Percentiles rank a stretch among this genome's conserved stretches.
phyloP scores from a whole-genome alignment of 306 rosid species.

The Amphicarpaea edgeworthii region DNA sequence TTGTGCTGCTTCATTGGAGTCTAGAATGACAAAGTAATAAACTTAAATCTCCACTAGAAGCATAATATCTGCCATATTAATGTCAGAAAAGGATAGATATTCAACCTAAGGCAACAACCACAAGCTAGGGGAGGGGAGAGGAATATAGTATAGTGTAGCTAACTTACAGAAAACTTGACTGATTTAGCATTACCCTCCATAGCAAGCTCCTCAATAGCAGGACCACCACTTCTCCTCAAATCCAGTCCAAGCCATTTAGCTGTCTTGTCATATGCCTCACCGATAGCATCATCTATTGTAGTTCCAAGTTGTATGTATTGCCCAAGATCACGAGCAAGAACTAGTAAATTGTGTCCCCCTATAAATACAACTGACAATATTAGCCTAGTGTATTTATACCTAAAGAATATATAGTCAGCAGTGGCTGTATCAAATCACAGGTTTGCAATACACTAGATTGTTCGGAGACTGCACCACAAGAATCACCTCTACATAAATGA shows the following conservation, averaged over 20 bases:
- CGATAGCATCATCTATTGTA: slow-evolving; percentile 95
- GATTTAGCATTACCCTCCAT: slow-evolving; percentile 80
- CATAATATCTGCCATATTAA: slow-evolving; percentile 26
- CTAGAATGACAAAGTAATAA: slow-evolving; percentile 52
- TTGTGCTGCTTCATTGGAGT: slow-evolving; percentile 97
- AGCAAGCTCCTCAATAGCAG: slow-evolving; percentile 96
- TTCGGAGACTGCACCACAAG: slow-evolving; percentile 8
- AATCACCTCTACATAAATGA: slow-evolving; percentile 23
- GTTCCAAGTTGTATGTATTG: slow-evolving; percentile 93
- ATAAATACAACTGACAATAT: slow-evolving; percentile 37
- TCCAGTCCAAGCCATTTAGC: slow-evolving; percentile 99
- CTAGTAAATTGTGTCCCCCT: slow-evolving; percentile 94
- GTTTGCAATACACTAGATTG: slow-evolving; percentile 16
- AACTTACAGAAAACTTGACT: slow-evolving; percentile 78
- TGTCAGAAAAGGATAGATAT: slow-evolving; percentile 37
- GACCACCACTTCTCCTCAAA: slow-evolving; percentile 96
- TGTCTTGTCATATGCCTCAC: slow-evolving; percentile 96
- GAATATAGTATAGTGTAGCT: slow-evolving; percentile 26
- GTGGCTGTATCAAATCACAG: slow-evolving; percentile 2
- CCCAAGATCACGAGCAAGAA: slow-evolving; percentile 92
- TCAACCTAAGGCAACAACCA: slow-evolving; percentile 2
- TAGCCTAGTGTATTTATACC: slow-evolving; percentile 6
- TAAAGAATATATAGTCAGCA: slow-evolving; percentile 28
- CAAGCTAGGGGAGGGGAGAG: not conserved
- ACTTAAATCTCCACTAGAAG: slow-evolving; percentile 42